Conservation (phyloP, 2,329 filamentous ascomycete genomes). For the Penicillium hordei region DNA sequence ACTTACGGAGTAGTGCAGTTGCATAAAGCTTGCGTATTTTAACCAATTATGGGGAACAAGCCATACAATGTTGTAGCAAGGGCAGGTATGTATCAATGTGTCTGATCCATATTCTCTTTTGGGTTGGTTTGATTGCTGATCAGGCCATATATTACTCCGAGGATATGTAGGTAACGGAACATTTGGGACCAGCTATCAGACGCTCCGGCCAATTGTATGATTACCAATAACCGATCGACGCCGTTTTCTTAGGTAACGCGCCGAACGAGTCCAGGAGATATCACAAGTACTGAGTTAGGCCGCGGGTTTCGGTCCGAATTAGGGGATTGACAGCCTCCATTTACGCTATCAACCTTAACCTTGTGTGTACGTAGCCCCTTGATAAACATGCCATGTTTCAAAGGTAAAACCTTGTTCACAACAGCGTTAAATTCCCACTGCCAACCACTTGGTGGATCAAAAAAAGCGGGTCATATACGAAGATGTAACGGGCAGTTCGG, state of each 20-base stretch:
- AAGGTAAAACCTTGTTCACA: neutral
- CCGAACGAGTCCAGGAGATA: neutral
- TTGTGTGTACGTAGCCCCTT: neutral
- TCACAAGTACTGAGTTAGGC: neutral
- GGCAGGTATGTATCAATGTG: neutral
- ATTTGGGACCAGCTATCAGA: neutral
- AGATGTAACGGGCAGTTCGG: neutral
- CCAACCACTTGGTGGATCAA: neutral
- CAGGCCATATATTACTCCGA: conserved; percentile 1
- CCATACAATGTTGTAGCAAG: neutral
- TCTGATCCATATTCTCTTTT: neutral
- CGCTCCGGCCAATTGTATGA: neutral
- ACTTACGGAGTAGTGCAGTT: neutral
- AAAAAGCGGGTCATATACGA: conserved; percentile 2
- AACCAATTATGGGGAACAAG: neutral
- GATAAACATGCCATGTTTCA: neutral
- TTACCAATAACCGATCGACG: neutral
- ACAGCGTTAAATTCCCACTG: conserved; percentile 4
- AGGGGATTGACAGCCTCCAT: neutral
- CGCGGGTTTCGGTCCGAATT: neutral
- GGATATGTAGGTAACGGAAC: too few relatives aligned
- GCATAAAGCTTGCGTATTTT: neutral
- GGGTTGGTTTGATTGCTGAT: conserved; percentile 4
- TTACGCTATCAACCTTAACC: neutral
- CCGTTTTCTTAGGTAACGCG: neutral